A percentile compares a stretch with the other conserved stretches of the same genome.
Conservation (phyloP, 2,329 filamentous ascomycete genomes). For the Calycina marina region DNA sequence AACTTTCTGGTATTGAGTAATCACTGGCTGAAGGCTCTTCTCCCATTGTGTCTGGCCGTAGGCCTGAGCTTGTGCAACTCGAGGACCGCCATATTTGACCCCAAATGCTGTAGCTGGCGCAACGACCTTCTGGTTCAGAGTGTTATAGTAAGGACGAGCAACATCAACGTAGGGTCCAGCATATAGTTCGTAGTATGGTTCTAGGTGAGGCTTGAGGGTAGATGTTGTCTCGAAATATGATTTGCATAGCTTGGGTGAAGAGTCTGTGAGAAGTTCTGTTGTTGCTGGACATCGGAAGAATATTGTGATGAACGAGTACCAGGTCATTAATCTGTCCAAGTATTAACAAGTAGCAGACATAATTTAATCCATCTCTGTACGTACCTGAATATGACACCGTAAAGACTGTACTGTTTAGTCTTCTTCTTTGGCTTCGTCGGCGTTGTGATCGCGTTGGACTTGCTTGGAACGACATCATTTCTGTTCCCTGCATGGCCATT, state of each 20-base stretch:
- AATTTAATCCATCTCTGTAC: slow-evolving; percentile 10
- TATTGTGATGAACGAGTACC: slow-evolving; percentile 73
- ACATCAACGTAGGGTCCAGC: slow-evolving; percentile 69
- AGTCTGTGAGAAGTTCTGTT: slow-evolving; percentile 49
- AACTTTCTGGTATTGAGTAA: slow-evolving; percentile 48
- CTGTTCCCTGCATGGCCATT: not conserved
- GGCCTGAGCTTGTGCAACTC: slow-evolving; percentile 50
- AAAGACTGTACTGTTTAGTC: slow-evolving; percentile 23
- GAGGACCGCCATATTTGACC: slow-evolving; percentile 62
- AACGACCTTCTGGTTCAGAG: slow-evolving; percentile 48
- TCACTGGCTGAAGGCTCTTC: slow-evolving; percentile 58
- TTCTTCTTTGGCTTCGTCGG: slow-evolving; percentile 10
- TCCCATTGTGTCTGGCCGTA: slow-evolving; percentile 64
- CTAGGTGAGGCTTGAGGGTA: slow-evolving; percentile 54
- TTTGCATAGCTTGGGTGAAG: slow-evolving; percentile 66
- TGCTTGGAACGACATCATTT: not conserved
- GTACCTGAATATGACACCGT: slow-evolving; percentile 41
- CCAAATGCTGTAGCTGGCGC: slow-evolving; percentile 52
- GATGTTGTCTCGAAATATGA: slow-evolving; percentile 59
- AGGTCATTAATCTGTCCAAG: slow-evolving; percentile 56
- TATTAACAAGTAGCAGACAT: slow-evolving; percentile 1
- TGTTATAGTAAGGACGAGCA: slow-evolving; percentile 60
- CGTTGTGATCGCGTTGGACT: not conserved
- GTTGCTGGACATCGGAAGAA: slow-evolving; percentile 70
- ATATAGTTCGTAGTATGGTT: slow-evolving; percentile 77